Percentiles rank a stretch among this genome's conserved stretches.
Conservation (phyloP, 1,139 yeast species). For the Debaryomyces nepalensis region DNA sequence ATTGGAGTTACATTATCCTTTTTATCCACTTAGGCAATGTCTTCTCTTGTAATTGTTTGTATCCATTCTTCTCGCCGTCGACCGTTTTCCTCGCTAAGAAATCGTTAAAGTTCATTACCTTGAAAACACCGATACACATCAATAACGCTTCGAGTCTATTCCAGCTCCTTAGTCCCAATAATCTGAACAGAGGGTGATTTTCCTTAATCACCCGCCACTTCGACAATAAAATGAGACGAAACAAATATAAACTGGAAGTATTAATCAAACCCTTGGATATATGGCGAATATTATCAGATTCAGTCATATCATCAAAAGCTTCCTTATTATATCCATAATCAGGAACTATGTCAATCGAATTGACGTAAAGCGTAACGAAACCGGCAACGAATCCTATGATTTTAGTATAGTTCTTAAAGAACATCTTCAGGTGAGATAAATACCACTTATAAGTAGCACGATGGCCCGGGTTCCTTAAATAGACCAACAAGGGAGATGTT, state of each 20-base stretch:
- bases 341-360: conserved; percentile 33
- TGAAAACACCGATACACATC: conserved; percentile 46
- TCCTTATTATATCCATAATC: conserved; percentile 26
- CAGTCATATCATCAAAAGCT: conserved; percentile 18
- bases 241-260: conserved; percentile 38
- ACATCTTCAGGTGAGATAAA: conserved; percentile 27
- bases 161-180: conserved; percentile 35
- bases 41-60: conserved; percentile 26
- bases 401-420: conserved; percentile 42
- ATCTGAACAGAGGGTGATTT: conserved; percentile 40
- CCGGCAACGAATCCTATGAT: conserved; percentile 42
- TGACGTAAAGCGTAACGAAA: conserved; percentile 32
- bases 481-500: conserved; percentile 38
- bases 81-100: conserved; percentile 25
- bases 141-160: conserved; percentile 38
- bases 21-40: conserved; percentile 26
- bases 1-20: conserved; percentile 25
- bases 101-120: conserved; percentile 46
- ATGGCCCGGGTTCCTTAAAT: conserved; percentile 20
- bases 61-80: conserved; percentile 13
- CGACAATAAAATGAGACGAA: conserved; percentile 41
- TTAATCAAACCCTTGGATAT: conserved; percentile 36
- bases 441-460: conserved; percentile 19
- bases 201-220: conserved; percentile 51
- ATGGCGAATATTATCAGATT: conserved; percentile 27